Conservation (phyloP, 208 protist genomes). For the Crithidia thermophila region DNA sequence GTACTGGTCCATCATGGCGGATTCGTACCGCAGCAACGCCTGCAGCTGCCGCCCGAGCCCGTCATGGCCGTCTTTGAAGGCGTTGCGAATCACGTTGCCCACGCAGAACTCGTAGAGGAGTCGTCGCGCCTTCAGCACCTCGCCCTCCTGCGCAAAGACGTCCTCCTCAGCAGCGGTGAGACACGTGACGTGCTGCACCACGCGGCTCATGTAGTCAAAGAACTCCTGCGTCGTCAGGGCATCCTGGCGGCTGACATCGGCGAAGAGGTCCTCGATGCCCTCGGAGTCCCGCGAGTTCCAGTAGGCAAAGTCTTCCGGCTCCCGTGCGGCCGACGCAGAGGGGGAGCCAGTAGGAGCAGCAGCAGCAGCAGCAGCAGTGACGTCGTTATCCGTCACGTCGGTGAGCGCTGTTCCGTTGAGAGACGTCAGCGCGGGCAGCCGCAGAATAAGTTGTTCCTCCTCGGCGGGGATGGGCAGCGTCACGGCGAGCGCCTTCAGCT, state of each 20-base stretch:
- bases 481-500: constrained; percentile 52
- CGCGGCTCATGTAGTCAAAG: constrained; percentile 60
- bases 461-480: constrained; percentile 54
- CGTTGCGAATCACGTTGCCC: constrained; percentile 40
- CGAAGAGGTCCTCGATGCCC: constrained; percentile 46
- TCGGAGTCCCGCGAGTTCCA: constrained; percentile 49
- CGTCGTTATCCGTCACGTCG: constrained; percentile 14
- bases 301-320: constrained; percentile 8
- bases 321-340: background rate
- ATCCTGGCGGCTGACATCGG: constrained; percentile 34
- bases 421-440: constrained; percentile 34
- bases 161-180: constrained; percentile 62
- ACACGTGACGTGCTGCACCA: constrained; percentile 66
- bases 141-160: constrained; percentile 51
- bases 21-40: constrained; percentile 44
- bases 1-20: constrained; percentile 60
- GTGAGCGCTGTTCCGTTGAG: constrained; percentile 21
- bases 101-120: constrained; percentile 83
- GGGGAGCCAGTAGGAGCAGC: background rate
- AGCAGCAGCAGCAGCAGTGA: background rate
- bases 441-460: constrained; percentile 78
- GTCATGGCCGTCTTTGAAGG: constrained; percentile 40
- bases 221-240: constrained; percentile 49
- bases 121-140: constrained; percentile 74
- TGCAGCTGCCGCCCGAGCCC: constrained; percentile 39